A percentile compares a stretch with the other conserved stretches of the same genome.
phyloP scores from a whole-genome alignment of 2,329 filamentous ascomycete genomes.

The Diaporthe capsici region DNA sequence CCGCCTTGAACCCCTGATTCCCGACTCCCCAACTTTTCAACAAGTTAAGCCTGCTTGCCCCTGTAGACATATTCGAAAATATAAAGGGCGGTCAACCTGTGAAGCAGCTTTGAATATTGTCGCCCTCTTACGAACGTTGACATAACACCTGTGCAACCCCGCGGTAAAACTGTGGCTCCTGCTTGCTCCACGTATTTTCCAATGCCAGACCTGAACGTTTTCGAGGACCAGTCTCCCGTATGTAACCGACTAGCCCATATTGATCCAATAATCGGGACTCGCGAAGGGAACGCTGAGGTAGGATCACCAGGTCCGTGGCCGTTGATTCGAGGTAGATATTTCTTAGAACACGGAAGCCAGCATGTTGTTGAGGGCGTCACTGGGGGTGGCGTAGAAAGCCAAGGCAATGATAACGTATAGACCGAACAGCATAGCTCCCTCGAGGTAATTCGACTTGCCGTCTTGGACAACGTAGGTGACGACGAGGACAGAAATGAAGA shows the following conservation, averaged over 20 bases:
- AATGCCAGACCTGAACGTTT: background rate
- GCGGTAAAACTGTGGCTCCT: background rate
- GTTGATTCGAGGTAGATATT: background rate
- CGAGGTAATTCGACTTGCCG: slow-evolving; percentile 87
- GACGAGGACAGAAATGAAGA: slow-evolving; percentile 81
- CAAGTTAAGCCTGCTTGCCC: background rate
- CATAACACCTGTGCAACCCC: no score
- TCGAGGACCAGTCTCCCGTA: background rate
- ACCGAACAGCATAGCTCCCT: slow-evolving; percentile 77
- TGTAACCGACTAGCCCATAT: background rate
- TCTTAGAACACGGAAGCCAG: slow-evolving; percentile 34
- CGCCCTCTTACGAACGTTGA: background rate
- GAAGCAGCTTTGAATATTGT: background rate
- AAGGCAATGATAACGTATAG: slow-evolving; percentile 73
- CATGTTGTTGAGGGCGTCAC: slow-evolving; percentile 60
- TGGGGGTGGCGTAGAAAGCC: slow-evolving; percentile 71
- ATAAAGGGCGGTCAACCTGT: background rate
- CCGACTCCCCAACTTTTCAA: background rate
- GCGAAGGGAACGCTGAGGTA: no score
- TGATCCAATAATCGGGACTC: background rate
- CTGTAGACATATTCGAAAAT: background rate
- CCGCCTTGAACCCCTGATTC: background rate
- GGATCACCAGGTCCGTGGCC: background rate
- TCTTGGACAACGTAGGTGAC: slow-evolving; percentile 85
- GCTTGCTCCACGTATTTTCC: background rate